A percentile compares a stretch with the other conserved stretches of the same genome.
Evolutionary conservation across 768 basidiomycete genomes (phyloP).

Genomic region (Russula sp.): DNA sequence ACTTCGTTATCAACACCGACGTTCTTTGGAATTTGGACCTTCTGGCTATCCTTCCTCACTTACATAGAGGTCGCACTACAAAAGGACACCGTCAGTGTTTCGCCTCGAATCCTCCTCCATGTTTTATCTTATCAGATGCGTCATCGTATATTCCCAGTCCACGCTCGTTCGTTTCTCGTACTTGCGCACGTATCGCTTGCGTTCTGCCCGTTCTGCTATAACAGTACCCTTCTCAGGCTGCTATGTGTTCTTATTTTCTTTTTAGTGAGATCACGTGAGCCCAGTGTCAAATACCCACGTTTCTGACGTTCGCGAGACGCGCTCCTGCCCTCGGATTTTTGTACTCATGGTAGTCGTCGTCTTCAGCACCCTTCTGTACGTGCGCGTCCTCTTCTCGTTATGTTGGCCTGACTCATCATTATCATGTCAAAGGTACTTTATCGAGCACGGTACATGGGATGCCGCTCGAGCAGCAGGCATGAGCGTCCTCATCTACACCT

Average conservation of each 20-base stretch:
- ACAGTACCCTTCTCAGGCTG: conserved; percentile 76
- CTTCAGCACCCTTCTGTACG: conserved; percentile 77
- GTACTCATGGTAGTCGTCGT: conserved; percentile 83
- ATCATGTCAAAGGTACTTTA: too few species aligned
- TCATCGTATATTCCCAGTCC: conserved; percentile 46
- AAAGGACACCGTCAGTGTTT: conserved; percentile 72
- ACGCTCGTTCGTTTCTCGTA: conserved; percentile 90
- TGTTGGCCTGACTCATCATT: not conserved
- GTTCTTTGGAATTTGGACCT: conserved; percentile 85
- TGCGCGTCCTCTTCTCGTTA: not conserved
- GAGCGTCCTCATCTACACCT: conserved; percentile 62
- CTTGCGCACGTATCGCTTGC: conserved; percentile 80
- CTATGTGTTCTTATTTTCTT: conserved; percentile 46
- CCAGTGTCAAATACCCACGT: conserved; percentile 86
- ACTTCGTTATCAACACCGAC: conserved; percentile 39
- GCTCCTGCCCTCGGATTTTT: conserved; percentile 86
- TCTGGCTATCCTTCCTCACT: conserved; percentile 81
- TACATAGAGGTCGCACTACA: conserved; percentile 81
- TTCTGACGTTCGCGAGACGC: conserved; percentile 85
- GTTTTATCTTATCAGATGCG: conserved; percentile 6
- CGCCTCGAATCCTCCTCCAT: conserved; percentile 2
- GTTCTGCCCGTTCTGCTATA: conserved; percentile 90
- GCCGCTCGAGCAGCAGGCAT: conserved; percentile 56
- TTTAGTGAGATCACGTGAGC: not conserved
- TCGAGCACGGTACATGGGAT: too few species aligned